Evolutionary conservation across 176 grass and related monocot species (phyloP), one percentile per base, ranked within the genome.

Genomic region (Musa schizocarpa): DNA sequence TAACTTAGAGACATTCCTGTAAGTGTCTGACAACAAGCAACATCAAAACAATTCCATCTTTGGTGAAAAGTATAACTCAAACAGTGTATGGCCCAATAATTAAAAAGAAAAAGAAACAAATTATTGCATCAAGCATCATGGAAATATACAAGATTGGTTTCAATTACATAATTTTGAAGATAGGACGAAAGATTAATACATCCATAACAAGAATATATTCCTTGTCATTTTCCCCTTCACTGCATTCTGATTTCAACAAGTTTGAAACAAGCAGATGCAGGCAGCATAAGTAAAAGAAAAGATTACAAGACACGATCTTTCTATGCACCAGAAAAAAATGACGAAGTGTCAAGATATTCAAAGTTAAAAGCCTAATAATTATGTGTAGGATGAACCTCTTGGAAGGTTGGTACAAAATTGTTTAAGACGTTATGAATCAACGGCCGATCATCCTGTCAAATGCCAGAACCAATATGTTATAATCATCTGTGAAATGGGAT

Each of bases 381-480:
- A 34, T 12, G 25, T 5, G 1, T 43, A 27, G 34, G 34, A 43
- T 43, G 34, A 59, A 88, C 82, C 85, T 88, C 56, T 3, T n/a
- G 22, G 67, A 50, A 29, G 66, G 77, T 34, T 11, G 69, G 80
- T 55, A 54, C 58, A 70, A 88, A 72, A 50, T 79, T 66, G 52
- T 74, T 25, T 27, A 74, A 13, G 1, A 72, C 61, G 8, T 53
- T 29, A 56, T 86, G 76, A 61, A 64, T 77, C 56, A 2, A 82
- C 52, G 26, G 29, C 2, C 58, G 57, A 68, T 77, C 68, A 53
- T 71, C 76, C 89, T 86, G 80, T 20, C 57, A 61, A 1, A 61
- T 61, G 57, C 57, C 14, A 43, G 69, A 52, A 86, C 22, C 54
- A 34, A 84, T 51, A 79, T 25, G 49, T 69, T 21, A 19, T 52